phyloP scores from a whole-genome alignment of 495 filamentous ascomycete genomes.

The Oleoguttula mirabilis region DNA sequence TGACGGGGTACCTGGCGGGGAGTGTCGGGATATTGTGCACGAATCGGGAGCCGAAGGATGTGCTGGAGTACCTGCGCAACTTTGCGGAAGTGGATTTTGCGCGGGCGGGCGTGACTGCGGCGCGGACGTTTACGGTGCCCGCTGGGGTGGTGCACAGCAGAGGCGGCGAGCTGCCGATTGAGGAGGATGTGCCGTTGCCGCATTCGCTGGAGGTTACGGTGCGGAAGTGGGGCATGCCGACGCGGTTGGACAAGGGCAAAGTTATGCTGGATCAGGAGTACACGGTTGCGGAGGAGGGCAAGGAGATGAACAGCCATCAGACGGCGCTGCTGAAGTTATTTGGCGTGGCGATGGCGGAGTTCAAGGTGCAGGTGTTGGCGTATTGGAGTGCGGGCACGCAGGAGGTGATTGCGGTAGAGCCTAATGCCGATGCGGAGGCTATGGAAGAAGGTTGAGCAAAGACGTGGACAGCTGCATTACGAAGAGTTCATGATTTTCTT shows the following conservation, averaged over 20 bases:
- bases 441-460: constrained; percentile 4
- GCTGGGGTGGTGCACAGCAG: constrained; percentile 64
- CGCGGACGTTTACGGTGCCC: constrained; percentile 64
- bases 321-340: constrained; percentile 91
- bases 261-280: constrained; percentile 67
- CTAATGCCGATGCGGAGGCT: constrained; percentile 22
- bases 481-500: not conserved
- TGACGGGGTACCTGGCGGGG: constrained; percentile 61
- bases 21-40: constrained; percentile 87
- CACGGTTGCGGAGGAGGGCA: constrained; percentile 66
- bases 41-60: constrained; percentile 48
- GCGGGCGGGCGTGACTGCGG: constrained; percentile 65
- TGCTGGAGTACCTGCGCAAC: constrained; percentile 54
- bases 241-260: constrained; percentile 73
- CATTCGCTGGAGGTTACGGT: constrained; percentile 81
- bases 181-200: constrained; percentile 73
- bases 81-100: constrained; percentile 71
- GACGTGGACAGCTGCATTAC: not conserved
- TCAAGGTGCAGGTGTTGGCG: constrained; percentile 64
- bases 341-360: constrained; percentile 77
- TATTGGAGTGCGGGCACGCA: constrained; percentile 53
- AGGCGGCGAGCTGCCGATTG: constrained; percentile 60
- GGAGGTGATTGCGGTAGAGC: constrained; percentile 45
- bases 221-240: constrained; percentile 77
- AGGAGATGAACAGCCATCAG: constrained; percentile 75